These are phyloP conservation scores for Penicillium roqueforti DNA, from an alignment of 495 filamentous ascomycete species.

Conservation along the genomic window DNA sequence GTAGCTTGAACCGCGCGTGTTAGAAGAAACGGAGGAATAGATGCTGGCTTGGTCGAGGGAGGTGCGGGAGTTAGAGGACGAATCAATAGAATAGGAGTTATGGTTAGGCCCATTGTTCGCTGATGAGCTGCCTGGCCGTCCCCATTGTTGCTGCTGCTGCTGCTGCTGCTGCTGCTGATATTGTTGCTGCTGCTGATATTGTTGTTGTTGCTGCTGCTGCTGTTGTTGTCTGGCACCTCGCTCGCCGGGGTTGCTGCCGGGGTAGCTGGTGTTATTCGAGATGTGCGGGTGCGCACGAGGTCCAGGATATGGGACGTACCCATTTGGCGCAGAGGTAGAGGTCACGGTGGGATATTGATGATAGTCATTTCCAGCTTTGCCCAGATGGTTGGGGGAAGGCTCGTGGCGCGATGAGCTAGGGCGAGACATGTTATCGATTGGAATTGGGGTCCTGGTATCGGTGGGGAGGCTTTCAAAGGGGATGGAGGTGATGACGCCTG, in stretches of 20 bases:
- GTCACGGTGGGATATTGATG: slow-evolving; percentile 86
- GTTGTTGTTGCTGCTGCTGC: too few species aligned
- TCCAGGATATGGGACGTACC: slow-evolving; percentile 54
- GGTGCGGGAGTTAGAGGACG: slow-evolving; percentile 64
- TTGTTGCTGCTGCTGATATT: too few species aligned
- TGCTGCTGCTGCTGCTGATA: too few species aligned
- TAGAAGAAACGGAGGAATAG: slow-evolving; percentile 56
- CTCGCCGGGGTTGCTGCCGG: slow-evolving; percentile 59
- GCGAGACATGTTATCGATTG: slow-evolving; percentile 71
- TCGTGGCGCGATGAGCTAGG: slow-evolving; percentile 65
- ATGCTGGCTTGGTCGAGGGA: slow-evolving; percentile 67
- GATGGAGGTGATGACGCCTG: slow-evolving; percentile 86
- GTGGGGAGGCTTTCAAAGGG: slow-evolving; percentile 74
- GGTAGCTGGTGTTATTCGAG: slow-evolving; percentile 63
- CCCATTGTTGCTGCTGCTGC: slow-evolving; percentile 72
- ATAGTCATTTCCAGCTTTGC: slow-evolving; percentile 71
- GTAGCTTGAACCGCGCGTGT: slow-evolving; percentile 58
- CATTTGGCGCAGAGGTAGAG: slow-evolving; percentile 40
- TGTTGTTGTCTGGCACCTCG: slow-evolving; percentile 66
- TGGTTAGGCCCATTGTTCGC: slow-evolving; percentile 56
- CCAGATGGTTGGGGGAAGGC: slow-evolving; percentile 74
- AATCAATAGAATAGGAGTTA: slow-evolving; percentile 60
- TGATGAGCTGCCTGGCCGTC: slow-evolving; percentile 51
- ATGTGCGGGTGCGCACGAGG: slow-evolving; percentile 66
- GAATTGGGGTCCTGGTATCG: slow-evolving; percentile 65